phyloP scores from a whole-genome alignment of 352 stramenopile genomes.

The Phytophthora tubulina region DNA sequence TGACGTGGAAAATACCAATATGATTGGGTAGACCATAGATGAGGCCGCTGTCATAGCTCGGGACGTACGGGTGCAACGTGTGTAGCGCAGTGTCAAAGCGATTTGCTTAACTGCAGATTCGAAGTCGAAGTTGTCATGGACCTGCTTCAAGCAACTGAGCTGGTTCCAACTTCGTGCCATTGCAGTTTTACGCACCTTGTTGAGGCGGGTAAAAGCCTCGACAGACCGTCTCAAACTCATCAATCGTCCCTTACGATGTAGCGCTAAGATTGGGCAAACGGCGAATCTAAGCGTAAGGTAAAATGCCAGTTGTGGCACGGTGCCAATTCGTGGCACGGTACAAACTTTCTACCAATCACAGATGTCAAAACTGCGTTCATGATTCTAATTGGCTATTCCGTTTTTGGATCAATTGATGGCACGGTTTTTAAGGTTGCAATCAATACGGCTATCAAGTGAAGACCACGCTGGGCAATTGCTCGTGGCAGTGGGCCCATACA shows the following conservation, averaged over 20 bases:
- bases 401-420: too few relatives aligned
- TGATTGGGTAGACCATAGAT: constrained; percentile 30
- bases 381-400: too few relatives aligned
- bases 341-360: too few relatives aligned
- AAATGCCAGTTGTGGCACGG: too few relatives aligned
- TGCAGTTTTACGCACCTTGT: constrained; percentile 3
- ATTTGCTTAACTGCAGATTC: constrained; percentile 32
- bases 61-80: background rate
- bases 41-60: constrained; percentile 8
- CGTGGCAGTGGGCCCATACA: too few relatives aligned
- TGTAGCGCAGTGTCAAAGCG: background rate
- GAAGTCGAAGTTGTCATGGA: constrained; percentile 19
- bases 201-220: constrained; percentile 15
- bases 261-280: constrained; percentile 13
- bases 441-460: too few relatives aligned
- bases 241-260: constrained; percentile 14
- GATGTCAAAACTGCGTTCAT: too few relatives aligned
- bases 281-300: constrained; percentile 18
- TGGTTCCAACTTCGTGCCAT: background rate
- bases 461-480: too few relatives aligned
- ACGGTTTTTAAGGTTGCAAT: too few relatives aligned
- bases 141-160: background rate
- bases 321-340: too few relatives aligned
- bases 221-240: constrained; percentile 31
- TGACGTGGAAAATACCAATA: constrained; percentile 17